phyloP scores from a whole-genome alignment of 2,329 filamentous ascomycete genomes.

The Lizonia empirigonia region DNA sequence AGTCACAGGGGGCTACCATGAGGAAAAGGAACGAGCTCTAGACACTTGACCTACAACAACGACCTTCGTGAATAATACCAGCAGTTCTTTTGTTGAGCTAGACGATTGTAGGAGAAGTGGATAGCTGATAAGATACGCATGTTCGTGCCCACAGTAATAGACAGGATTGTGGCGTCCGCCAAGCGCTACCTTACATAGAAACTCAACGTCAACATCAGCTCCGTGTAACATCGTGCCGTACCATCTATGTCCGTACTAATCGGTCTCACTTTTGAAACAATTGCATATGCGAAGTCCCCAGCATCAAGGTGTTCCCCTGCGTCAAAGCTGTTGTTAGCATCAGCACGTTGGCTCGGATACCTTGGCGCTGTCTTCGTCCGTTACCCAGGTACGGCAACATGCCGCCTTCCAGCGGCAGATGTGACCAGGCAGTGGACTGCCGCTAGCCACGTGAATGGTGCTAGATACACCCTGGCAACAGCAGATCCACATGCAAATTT shows the following conservation, averaged over 20 bases:
- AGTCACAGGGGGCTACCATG: conserved; percentile 34
- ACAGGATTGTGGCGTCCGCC: not conserved
- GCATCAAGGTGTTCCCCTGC: too few relatives aligned
- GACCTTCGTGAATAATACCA: too few relatives aligned
- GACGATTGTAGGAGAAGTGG: too few relatives aligned
- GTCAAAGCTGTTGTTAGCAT: not conserved
- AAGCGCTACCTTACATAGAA: not conserved
- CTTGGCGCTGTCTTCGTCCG: conserved; percentile 1
- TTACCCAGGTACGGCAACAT: not conserved
- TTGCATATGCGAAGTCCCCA: not conserved
- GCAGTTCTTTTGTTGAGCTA: too few relatives aligned
- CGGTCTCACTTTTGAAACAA: not conserved
- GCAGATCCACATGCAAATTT: conserved; percentile 8
- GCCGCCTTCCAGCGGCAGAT: not conserved
- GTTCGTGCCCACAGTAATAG: too few relatives aligned
- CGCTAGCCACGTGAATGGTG: not conserved
- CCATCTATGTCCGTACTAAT: not conserved
- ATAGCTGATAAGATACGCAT: too few relatives aligned
- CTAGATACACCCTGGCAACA: not conserved
- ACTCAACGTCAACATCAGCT: not conserved
- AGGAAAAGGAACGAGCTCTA: conserved; percentile 55
- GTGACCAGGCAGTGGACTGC: not conserved
- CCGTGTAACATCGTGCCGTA: not conserved
- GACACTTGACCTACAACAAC: not conserved
- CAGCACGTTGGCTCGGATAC: not conserved